phyloP scores from a whole-genome alignment of 1,139 yeast genomes.

The Yamadazyma kanchanaburiensis region DNA sequence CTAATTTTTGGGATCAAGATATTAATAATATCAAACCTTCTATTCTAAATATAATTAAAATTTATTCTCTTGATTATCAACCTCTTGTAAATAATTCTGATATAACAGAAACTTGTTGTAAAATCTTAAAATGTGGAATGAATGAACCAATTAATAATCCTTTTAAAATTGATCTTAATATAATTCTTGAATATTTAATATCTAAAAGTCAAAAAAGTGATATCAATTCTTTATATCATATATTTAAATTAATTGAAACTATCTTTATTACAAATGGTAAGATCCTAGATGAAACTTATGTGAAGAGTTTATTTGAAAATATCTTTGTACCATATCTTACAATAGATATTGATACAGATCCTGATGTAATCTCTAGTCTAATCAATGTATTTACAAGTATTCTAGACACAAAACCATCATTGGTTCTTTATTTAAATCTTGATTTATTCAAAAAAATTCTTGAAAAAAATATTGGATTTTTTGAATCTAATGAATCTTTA shows the following conservation, averaged over 20 bases:
- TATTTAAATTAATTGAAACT: constrained; percentile 42
- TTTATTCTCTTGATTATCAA: constrained; percentile 39
- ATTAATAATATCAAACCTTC: constrained; percentile 36
- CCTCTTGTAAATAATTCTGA: constrained; percentile 32
- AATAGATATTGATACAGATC: constrained; percentile 25
- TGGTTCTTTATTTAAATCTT: constrained; percentile 15
- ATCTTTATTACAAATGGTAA: constrained; percentile 33
- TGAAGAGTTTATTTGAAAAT: constrained; percentile 22
- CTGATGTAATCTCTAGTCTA: constrained; percentile 50
- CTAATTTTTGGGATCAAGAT: constrained; percentile 41
- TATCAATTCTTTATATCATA: constrained; percentile 30
- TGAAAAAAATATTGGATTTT: constrained; percentile 40
- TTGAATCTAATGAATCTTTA: constrained; percentile 60
- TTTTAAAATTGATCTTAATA: constrained; percentile 47
- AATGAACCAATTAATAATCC: constrained; percentile 56
- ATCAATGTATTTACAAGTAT: constrained; percentile 43
- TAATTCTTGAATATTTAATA: constrained; percentile 44
- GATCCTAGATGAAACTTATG: constrained; percentile 24
- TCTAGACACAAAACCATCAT: constrained; percentile 45
- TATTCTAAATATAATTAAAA: constrained; percentile 37
- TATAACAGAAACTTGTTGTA: constrained; percentile 55
- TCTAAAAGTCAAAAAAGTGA: constrained; percentile 31
- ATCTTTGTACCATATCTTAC: constrained; percentile 21
- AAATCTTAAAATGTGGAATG: constrained; percentile 54
- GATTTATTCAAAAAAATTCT: constrained; percentile 32